Percentiles rank a stretch among this genome's conserved stretches.
These are phyloP conservation scores for Leucaena leucocephala DNA, from an alignment of 306 rosid genomes.

Conservation along the genomic window DNA sequence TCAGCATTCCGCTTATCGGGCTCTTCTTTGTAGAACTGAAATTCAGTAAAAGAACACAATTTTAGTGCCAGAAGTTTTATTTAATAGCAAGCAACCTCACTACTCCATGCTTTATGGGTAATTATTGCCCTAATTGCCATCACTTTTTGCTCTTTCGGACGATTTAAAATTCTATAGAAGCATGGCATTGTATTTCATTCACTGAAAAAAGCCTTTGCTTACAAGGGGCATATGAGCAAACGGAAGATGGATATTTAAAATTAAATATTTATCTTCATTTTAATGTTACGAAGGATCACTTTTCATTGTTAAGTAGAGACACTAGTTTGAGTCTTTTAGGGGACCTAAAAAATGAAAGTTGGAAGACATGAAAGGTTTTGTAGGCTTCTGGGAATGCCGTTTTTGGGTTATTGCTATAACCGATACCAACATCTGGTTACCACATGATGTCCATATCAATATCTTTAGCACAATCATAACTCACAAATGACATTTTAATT, in stretches of 20 bases:
- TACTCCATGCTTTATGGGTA: not conserved
- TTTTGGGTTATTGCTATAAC: not conserved
- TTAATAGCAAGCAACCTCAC: not conserved
- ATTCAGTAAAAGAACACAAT: not conserved
- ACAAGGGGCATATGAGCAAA: not conserved
- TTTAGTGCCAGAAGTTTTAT: not conserved
- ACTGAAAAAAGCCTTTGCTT: not conserved
- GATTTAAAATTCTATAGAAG: not conserved
- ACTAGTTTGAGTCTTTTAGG: not conserved
- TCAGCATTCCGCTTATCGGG: not conserved
- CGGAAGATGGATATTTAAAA: not conserved
- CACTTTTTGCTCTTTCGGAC: constrained; percentile 8
- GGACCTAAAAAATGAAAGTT: not conserved
- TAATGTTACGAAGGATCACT: not conserved
- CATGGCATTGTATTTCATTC: not conserved
- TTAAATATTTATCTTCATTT: constrained; percentile 12
- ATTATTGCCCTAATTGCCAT: not conserved
- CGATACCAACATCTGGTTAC: not conserved
- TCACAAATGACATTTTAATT: not conserved
- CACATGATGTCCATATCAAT: constrained; percentile 1
- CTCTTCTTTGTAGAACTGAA: not conserved
- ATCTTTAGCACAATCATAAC: not conserved
- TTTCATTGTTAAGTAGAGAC: not conserved
- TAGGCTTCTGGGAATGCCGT: constrained; percentile 3
- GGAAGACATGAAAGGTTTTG: constrained; percentile 10